Evolutionary conservation across 2,329 filamentous ascomycete species (phyloP).

Genomic region (Teratosphaeria destructans): DNA sequence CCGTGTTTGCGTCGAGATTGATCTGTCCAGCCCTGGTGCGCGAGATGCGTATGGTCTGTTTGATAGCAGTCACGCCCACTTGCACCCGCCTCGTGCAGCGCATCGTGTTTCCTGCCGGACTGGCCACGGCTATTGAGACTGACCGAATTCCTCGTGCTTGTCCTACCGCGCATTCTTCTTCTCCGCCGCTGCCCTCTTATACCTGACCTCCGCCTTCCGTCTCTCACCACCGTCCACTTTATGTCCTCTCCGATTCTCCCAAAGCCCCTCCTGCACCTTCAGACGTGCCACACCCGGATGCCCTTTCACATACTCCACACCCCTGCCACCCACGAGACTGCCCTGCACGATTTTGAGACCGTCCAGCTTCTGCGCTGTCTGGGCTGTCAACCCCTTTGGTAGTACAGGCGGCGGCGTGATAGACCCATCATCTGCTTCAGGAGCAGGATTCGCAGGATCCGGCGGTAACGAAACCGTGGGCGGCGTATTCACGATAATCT

Average conservation of each 20-base stretch:
- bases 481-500: constrained; percentile 50
- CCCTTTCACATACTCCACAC: constrained; percentile 57
- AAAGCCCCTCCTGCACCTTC: constrained; percentile 72
- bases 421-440: constrained; percentile 24
- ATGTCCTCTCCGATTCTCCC: constrained; percentile 75
- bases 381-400: not conserved
- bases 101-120: not conserved
- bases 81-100: no score
- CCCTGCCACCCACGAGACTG: constrained; percentile 63
- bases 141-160: not conserved
- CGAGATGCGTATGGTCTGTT: no score
- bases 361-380: constrained; percentile 39
- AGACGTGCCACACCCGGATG: constrained; percentile 54
- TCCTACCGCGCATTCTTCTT: constrained; percentile 46
- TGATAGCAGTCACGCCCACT: no score
- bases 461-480: constrained; percentile 24
- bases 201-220: constrained; percentile 71
- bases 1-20: no score
- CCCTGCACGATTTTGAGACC: constrained; percentile 60
- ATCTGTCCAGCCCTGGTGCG: no score
- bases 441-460: constrained; percentile 48
- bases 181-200: constrained; percentile 73
- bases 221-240: constrained; percentile 97
- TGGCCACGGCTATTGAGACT: not conserved
- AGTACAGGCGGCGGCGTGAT: constrained; percentile 25